These are phyloP conservation scores for Botrytis porri DNA, from an alignment of 2,329 filamentous ascomycete genomes.

Conservation along the genomic window DNA sequence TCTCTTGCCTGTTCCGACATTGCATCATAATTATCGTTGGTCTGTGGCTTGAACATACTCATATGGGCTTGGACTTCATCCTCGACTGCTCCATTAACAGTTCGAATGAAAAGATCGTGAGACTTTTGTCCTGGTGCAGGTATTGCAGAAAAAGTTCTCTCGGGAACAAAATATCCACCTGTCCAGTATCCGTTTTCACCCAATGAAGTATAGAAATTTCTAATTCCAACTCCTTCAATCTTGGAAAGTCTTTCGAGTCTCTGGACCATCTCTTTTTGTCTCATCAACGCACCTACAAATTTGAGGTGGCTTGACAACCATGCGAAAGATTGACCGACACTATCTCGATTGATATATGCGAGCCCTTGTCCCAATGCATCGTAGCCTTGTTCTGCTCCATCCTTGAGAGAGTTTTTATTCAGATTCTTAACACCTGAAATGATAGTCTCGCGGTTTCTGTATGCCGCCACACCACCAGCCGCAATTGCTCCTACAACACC, in stretches of 20 bases:
- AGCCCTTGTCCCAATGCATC: constrained; percentile 46
- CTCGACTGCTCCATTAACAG: constrained; percentile 27
- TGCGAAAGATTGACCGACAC: constrained; percentile 64
- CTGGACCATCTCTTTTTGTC: constrained; percentile 66
- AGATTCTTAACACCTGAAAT: constrained; percentile 47
- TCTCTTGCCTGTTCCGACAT: constrained; percentile 25
- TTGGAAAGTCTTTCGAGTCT: constrained; percentile 62
- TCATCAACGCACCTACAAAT: constrained; percentile 77
- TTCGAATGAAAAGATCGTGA: constrained; percentile 26
- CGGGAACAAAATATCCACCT: constrained; percentile 57
- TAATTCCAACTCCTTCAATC: constrained; percentile 64
- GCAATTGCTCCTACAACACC: constrained; percentile 79
- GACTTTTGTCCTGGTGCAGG: constrained; percentile 40
- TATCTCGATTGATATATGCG: constrained; percentile 56
- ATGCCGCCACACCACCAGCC: constrained; percentile 77
- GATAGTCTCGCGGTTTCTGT: constrained; percentile 72
- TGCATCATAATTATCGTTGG: constrained; percentile 29
- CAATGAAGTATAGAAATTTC: constrained; percentile 73
- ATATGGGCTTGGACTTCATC: constrained; percentile 35
- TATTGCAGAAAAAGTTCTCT: constrained; percentile 78
- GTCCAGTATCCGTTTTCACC: constrained; percentile 67
- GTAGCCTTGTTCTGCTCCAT: constrained; percentile 42
- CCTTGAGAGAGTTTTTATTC: constrained; percentile 35
- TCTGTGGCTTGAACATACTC: constrained; percentile 33
- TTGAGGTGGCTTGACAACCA: constrained; percentile 83